Conservation (phyloP, 768 basidiomycete genomes). For the Albatrellus ellisii region DNA sequence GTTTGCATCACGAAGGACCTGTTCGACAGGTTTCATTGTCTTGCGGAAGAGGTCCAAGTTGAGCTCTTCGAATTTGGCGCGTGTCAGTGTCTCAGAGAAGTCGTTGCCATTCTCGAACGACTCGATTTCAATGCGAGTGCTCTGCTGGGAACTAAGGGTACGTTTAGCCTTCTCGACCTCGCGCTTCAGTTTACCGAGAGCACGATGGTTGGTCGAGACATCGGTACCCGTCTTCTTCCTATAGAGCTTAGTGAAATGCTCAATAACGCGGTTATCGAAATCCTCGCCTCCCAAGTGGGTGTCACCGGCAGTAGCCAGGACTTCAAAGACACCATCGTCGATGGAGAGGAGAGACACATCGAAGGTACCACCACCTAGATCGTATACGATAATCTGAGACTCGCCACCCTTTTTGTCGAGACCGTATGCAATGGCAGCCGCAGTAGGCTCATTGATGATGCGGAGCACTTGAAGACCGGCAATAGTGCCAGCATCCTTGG, state of each 20-base stretch:
- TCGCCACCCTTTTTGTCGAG: constrained; percentile 93
- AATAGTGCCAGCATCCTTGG: constrained; percentile 95
- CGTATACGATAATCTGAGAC: constrained; percentile 94
- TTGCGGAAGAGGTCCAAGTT: constrained; percentile 99
- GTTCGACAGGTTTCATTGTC: constrained; percentile 99
- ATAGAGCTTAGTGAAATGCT: constrained; percentile 44
- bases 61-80: constrained; percentile 98
- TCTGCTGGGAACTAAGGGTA: constrained; percentile 75
- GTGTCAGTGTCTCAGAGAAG: constrained; percentile 92
- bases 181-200: constrained; percentile 45
- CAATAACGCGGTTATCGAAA: constrained; percentile 33
- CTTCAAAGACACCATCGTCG: constrained; percentile 48
- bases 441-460: constrained; percentile 97
- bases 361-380: constrained; percentile 97
- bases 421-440: constrained; percentile 96
- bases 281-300: constrained; percentile 55
- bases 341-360: constrained; percentile 87
- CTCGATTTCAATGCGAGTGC: constrained; percentile 89
- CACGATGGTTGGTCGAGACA: constrained; percentile 32
- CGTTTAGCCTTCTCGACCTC: constrained; percentile 45
- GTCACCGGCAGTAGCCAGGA: constrained; percentile 49
- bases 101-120: constrained; percentile 94
- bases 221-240: constrained; percentile 38
- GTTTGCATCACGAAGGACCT: constrained; percentile 94
- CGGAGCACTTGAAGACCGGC: constrained; percentile 91